A percentile compares a stretch with the other conserved stretches of the same genome.
Conservation (phyloP, 371 early-diverging fungal species). For the Circinella umbellata region DNA sequence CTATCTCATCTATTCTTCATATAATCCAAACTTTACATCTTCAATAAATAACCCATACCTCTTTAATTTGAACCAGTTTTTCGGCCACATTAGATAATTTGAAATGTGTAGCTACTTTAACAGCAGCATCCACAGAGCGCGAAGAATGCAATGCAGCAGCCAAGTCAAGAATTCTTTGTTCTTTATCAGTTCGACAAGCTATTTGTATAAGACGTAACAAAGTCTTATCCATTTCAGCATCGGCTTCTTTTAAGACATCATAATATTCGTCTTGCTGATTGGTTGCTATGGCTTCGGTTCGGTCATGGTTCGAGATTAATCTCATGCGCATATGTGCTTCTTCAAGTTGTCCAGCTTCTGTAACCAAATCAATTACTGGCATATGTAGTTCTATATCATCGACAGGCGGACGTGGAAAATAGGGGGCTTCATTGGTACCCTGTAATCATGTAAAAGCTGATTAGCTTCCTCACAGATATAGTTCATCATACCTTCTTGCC, state of each 20-base stretch:
- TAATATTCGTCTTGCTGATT: conserved; percentile 44
- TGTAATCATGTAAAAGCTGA: not conserved
- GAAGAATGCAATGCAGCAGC: conserved; percentile 58
- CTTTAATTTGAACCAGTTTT: conserved; percentile 76
- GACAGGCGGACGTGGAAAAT: conserved; percentile 77
- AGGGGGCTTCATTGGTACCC: conserved; percentile 60
- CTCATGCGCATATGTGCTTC: conserved; percentile 56
- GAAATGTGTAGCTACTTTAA: conserved; percentile 78
- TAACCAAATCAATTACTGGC: conserved; percentile 67
- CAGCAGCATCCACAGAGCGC: conserved; percentile 77
- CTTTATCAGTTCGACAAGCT: conserved; percentile 75
- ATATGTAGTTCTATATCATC: conserved; percentile 74
- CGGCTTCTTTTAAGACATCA: conserved; percentile 42
- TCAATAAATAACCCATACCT: conserved; percentile 37
- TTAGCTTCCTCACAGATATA: not conserved
- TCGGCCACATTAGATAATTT: conserved; percentile 74
- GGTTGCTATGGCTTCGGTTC: conserved; percentile 55
- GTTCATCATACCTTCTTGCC: not conserved
- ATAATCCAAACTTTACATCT: not conserved
- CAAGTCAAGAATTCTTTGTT: conserved; percentile 80
- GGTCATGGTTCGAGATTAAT: conserved; percentile 52
- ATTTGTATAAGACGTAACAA: conserved; percentile 74
- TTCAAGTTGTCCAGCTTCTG: conserved; percentile 61
- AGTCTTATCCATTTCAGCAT: conserved; percentile 79
- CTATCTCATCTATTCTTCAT: not conserved